These are phyloP conservation scores for Grifola frondosa DNA, from an alignment of 1,284 basidiomycete genomes.

Conservation along the genomic window DNA sequence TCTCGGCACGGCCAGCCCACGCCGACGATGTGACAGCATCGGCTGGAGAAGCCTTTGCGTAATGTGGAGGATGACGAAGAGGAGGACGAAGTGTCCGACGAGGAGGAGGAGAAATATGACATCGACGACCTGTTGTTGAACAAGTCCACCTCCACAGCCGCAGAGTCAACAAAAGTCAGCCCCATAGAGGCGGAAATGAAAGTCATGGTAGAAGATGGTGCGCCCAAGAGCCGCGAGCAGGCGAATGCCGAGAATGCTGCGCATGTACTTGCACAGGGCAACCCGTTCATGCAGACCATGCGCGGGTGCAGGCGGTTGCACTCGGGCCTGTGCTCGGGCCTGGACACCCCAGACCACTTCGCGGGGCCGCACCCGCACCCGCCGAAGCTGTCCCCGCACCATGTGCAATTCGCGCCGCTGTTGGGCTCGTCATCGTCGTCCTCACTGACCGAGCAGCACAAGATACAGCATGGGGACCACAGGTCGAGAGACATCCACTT, in stretches of 20 bases:
- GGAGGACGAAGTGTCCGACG: slow-evolving; percentile 50
- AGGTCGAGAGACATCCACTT: slow-evolving; percentile 50
- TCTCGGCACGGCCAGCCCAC: too few relatives aligned
- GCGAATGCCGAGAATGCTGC: slow-evolving; percentile 34
- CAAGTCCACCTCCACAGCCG: slow-evolving; percentile 18
- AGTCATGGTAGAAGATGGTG: slow-evolving; percentile 20
- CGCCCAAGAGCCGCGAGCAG: slow-evolving; percentile 21
- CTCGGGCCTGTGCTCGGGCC: slow-evolving; percentile 52
- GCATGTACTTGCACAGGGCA: slow-evolving; percentile 33
- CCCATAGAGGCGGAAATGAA: slow-evolving; percentile 40
- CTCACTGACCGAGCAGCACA: slow-evolving; percentile 32
- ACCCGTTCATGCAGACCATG: slow-evolving; percentile 37
- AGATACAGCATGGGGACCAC: slow-evolving; percentile 36
- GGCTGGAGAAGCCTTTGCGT: slow-evolving; percentile 95
- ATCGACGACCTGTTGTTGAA: slow-evolving; percentile 78
- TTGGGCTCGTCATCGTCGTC: slow-evolving; percentile 39
- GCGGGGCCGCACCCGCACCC: slow-evolving; percentile 63
- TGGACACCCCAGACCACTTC: slow-evolving; percentile 78
- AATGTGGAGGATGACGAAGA: slow-evolving; percentile 77
- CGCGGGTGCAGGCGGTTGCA: slow-evolving; percentile 39
- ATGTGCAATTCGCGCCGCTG: slow-evolving; percentile 48
- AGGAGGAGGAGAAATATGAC: slow-evolving; percentile 81
- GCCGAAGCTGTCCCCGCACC: slow-evolving; percentile 50
- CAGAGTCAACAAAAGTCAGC: slow-evolving; percentile 13
- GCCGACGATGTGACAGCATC: too few relatives aligned